Base-by-base conservation (phyloP, 352 stramenopile species). In the Phytophthora boehmeriae region DNA sequence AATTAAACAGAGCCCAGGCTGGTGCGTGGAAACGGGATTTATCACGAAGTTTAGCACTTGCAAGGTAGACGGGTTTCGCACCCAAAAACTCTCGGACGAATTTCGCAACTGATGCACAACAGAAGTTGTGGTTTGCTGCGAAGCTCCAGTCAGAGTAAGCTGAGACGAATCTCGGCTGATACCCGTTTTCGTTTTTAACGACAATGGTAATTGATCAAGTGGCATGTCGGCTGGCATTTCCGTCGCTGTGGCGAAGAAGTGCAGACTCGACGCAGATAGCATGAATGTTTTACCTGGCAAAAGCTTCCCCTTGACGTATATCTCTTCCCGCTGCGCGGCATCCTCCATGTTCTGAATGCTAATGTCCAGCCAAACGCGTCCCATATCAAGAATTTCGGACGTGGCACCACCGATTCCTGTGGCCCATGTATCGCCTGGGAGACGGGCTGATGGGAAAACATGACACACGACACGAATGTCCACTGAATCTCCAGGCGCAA, bases 391-490 rank as follows among this genome's bases (percentile, higher is more conserved):
- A 32, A 90, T 76, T 52, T 89, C 75, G 30, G 68, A 71, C 57
- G 71, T 63, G 56, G 66, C 32, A 27, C 74, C 70, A 49, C 71
- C 70, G 3, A 47, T 67, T 46, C 57, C 57, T 16, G 68, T 61
- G 16, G 76, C 63, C 67, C 83, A 70, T 10, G 67, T 78, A 10
- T 88, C 73, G 25, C 59, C 53, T 13, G 75, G 74, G 23, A 86
- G 80, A 41, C 86, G 78, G 56, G 86, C 81, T 14, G 79, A 90
- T 2, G 79, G 65, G 53, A 89, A 71, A 0, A 95, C 76, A 36
- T 86, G 75, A 44, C 88, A 93, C 17, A 92, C 80, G 4, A 96
- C 86, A 10, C 88, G 84, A 55, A 96, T 86, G 57, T 96, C 88
- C 16, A 93, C 70, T 3, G 81, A 92, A 22, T 96, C 88, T 4